Evolutionary conservation across 140 eudicot genomes (phyloP), one percentile per base, ranked within the genome.

Genomic region (Stevia rebaudiana): DNA sequence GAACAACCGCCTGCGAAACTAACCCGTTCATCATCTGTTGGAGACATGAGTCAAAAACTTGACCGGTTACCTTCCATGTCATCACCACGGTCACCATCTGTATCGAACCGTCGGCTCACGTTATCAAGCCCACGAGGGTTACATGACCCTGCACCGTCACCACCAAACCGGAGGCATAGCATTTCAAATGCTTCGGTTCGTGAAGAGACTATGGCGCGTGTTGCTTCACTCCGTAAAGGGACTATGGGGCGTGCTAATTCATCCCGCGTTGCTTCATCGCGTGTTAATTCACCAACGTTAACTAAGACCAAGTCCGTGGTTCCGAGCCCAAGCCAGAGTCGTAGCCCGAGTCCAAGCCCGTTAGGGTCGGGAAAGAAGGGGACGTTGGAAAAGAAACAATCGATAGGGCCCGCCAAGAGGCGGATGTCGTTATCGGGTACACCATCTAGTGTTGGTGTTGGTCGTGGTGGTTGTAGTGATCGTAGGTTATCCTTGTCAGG

Each of bases 141-240:
- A 75, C 81, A 71, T 5, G 96, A 88, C 43, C 64, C 83, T 16
- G 54, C 57, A n/a, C 82, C 69, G 30, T 88, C 96, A 15, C 87
- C 84, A 10, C 47, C 68, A 17, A 73, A 51, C 42, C 43, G 90
- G 35, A 88, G 96, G 73, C 94, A 88, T 69, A 88, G 87, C 74
- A 61, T 82, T 17, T 71, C 86, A 5, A 69, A 76, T 12, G 65
- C 87, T 0, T 78, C 90, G 2, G 69, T 81, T 56, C 74, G 83
- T 58, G 95, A 81, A 24, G 88, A 80, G 13, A 21, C 65, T 11
- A 17, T 43, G 16, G 9, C 49, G 12, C 71, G 71, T 49, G 54
- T 82, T 65, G 66, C 18, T 65, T 75, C 8, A 71, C 37, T 24
- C 11, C 41, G 6, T 33, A 8, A 33, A 33, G 37, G 5, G 2